Percentiles rank a stretch among this genome's conserved stretches.
Conservation (phyloP, 176 grass and related monocot genomes). For the Rhynchospora tenuis region DNA sequence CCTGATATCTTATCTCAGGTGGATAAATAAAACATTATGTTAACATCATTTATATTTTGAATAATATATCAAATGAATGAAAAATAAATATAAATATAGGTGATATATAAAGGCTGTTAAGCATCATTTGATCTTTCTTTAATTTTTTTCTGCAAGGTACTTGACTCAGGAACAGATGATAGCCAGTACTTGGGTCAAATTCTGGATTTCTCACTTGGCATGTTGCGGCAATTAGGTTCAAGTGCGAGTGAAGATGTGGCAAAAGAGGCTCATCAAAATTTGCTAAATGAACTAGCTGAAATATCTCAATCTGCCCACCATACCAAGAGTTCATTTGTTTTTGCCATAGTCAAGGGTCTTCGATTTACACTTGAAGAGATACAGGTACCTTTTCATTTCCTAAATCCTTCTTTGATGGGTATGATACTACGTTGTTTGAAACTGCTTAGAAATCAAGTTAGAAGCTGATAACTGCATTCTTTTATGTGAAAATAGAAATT, state of each 20-base stretch:
- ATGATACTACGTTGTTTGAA: background rate
- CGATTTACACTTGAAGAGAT: constrained; percentile 89
- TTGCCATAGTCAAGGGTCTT: constrained; percentile 66
- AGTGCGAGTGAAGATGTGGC: constrained; percentile 69
- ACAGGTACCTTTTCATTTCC: constrained; percentile 38
- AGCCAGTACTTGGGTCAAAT: constrained; percentile 64
- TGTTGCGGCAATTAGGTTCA: constrained; percentile 58
- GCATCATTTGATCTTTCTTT: background rate
- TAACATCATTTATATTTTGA: background rate
- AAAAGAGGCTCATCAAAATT: constrained; percentile 57
- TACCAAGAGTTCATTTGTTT: constrained; percentile 47
- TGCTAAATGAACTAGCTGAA: constrained; percentile 55
- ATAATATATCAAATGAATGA: background rate
- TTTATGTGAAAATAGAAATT: constrained; percentile 50
- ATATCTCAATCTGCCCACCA: constrained; percentile 45
- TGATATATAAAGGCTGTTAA: background rate
- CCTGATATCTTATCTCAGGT: constrained; percentile 90
- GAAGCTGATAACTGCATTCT: background rate
- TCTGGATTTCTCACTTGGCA: constrained; percentile 61
- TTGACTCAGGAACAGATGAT: constrained; percentile 54
- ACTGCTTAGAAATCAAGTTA: background rate
- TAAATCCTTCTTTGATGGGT: background rate
- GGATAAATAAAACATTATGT: constrained; percentile 3
- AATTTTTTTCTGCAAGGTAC: constrained; percentile 41
- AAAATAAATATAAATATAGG: background rate